These are phyloP conservation scores for Xanthoconium purpureum DNA, from an alignment of 768 basidiomycete genomes.

Conservation along the genomic window DNA sequence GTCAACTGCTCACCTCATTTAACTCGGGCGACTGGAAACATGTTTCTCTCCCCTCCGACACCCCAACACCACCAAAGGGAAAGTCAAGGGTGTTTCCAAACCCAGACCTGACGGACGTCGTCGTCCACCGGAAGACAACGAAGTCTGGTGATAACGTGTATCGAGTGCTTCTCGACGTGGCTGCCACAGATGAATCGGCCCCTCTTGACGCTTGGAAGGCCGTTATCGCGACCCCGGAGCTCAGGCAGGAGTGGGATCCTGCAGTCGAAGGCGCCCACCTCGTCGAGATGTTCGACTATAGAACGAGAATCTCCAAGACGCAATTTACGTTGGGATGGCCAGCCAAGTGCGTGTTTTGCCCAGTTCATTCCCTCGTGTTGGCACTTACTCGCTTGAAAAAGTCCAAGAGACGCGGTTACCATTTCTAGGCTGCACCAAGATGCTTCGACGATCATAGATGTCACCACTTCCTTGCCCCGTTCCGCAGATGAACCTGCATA, in stretches of 20 bases:
- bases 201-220: constrained; percentile 79
- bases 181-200: constrained; percentile 50
- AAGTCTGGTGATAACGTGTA: constrained; percentile 77
- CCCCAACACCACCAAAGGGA: constrained; percentile 52
- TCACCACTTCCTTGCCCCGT: constrained; percentile 91
- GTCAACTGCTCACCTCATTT: constrained; percentile 70
- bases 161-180: constrained; percentile 78
- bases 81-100: constrained; percentile 50
- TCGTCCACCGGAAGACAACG: constrained; percentile 68
- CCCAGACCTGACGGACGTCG: constrained; percentile 68
- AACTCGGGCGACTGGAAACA: constrained; percentile 79
- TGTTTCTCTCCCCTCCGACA: constrained; percentile 47
- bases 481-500: constrained; percentile 89
- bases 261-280: constrained; percentile 83
- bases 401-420: constrained; percentile 91
- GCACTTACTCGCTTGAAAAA: constrained; percentile 31
- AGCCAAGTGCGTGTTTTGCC: constrained; percentile 73
- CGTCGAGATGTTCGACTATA: constrained; percentile 82
- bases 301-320: constrained; percentile 83
- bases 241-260: constrained; percentile 90
- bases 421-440: constrained; percentile 86
- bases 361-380: background rate
- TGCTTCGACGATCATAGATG: constrained; percentile 77
- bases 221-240: constrained; percentile 79
- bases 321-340: constrained; percentile 96